Evolutionary conservation across 2,329 filamentous ascomycete species (phyloP).

Genomic region (Exophiala aquamarina): DNA sequence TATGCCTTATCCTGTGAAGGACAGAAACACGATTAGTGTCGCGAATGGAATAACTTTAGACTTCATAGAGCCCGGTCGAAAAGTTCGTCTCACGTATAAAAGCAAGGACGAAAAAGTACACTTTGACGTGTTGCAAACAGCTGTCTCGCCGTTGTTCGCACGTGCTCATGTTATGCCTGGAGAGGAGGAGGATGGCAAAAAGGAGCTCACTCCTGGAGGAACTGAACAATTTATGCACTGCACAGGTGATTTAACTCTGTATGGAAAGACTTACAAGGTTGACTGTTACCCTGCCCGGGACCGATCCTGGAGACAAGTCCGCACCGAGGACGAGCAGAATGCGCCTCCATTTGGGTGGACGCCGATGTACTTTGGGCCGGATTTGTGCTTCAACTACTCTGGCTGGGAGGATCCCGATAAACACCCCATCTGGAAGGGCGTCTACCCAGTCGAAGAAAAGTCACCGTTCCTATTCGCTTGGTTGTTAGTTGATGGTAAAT

Average conservation of each 20-base stretch:
- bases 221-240: slow-evolving; percentile 37
- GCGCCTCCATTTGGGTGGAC: not conserved
- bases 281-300: slow-evolving; percentile 1
- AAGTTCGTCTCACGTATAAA: not conserved
- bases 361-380: not conserved
- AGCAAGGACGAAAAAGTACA: not conserved
- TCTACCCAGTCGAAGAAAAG: not conserved
- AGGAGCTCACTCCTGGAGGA: slow-evolving; percentile 62
- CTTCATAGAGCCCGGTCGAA: not conserved
- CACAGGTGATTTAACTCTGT: not conserved
- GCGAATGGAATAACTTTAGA: not conserved
- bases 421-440: not conserved
- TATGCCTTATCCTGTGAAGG: not conserved
- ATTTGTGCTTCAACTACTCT: not conserved
- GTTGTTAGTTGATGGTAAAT: not conserved
- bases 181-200: slow-evolving; percentile 50
- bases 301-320: slow-evolving; percentile 2
- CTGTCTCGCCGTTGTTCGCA: not conserved
- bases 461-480: not conserved
- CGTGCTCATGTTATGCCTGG: slow-evolving; percentile 3
- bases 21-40: not conserved
- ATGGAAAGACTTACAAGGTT: not conserved
- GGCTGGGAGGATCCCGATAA: not conserved
- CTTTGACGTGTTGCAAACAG: slow-evolving; percentile 2
- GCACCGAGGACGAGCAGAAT: not conserved